Base-by-base conservation (phyloP, 2,329 filamentous ascomycete genomes). In the Penicillium rolfsii region DNA sequence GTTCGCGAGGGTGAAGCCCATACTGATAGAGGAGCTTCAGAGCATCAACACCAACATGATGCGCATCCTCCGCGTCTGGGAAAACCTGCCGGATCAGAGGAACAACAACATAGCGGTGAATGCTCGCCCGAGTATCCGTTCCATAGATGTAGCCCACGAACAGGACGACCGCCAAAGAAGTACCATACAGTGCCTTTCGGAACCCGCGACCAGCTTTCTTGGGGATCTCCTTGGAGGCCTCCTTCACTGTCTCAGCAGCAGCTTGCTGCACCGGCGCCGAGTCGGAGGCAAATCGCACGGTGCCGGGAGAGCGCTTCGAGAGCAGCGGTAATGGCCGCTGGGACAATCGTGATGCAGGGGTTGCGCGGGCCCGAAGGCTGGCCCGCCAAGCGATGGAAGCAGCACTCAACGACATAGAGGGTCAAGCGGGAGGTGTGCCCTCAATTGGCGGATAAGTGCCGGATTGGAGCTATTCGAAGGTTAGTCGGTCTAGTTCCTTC, bases 1-100 rank as follows among this genome's bases (percentile, higher is more conserved):
- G 88, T 75, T 99, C 95, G 60, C 94, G 86, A 4, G 92, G 91
- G 74, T 97, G 85, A 35, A 98, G 77, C 36, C 89, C 88, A 57
- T 94, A 84, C 49, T 83, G 81, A 77, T 95, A 90, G 19, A 97
- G 83, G 1, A 81, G 79, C 77, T 91, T 90, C 71, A 99, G 80
- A 6, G 87, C 82, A 40, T 83, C 79, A 2, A 91, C 92, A 54
- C 91, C 91, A 24, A 84, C 82, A 71, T 96, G 89, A 75, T 99
- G 95, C n/a, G 94, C 95, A 41, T 96, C 92, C 77, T 99, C 95
- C 12, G 80, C 79, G 69, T 83, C 80, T 3, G 75, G 75, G 59
- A 76, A 81, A 6, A 81, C 48, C 61, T 71, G 62, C 35, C 80
- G 67, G 7, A 82, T 70, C 50, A 80, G 62, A 46, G 78, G 80